Conservation (phyloP, 352 stramenopile genomes). For the Pythium vanterpoolii region DNA sequence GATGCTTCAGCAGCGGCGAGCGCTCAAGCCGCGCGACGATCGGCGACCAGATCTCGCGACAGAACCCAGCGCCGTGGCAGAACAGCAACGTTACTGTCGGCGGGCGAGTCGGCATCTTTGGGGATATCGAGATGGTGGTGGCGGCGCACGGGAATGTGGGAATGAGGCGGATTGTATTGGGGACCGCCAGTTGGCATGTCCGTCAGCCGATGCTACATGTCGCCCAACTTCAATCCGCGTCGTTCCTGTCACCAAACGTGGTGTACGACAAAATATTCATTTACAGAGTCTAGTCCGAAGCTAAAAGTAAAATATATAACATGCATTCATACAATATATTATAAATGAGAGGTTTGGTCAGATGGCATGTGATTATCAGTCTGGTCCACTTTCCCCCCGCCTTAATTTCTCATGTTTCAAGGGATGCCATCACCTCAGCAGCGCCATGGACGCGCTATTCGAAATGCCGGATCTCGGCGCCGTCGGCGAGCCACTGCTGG, state of each 20-base stretch:
- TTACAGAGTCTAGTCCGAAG: background rate
- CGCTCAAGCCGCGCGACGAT: conserved; percentile 32
- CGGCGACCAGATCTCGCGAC: conserved; percentile 43
- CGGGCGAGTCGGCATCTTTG: background rate
- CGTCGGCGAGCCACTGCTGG: conserved; percentile 43
- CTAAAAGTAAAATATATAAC: background rate
- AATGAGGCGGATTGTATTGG: too few relatives aligned
- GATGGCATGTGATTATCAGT: too few relatives aligned
- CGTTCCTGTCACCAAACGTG: background rate
- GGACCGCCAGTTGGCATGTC: too few relatives aligned
- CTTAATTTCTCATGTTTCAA: too few relatives aligned
- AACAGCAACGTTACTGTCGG: conserved; percentile 35
- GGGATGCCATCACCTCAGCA: background rate
- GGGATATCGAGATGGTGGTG: background rate
- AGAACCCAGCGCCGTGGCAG: conserved; percentile 41
- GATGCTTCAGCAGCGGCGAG: conserved; percentile 28
- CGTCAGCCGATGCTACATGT: too few relatives aligned
- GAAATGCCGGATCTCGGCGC: conserved; percentile 17
- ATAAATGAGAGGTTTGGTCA: background rate
- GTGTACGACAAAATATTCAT: background rate
- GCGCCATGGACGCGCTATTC: background rate
- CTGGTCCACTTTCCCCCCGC: background rate
- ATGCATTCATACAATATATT: background rate
- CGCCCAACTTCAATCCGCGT: background rate
- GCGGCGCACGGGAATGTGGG: background rate